Evolutionary conservation across 805 yeast genomes (phyloP).

Genomic region (Metschnikowia colocasiae): DNA sequence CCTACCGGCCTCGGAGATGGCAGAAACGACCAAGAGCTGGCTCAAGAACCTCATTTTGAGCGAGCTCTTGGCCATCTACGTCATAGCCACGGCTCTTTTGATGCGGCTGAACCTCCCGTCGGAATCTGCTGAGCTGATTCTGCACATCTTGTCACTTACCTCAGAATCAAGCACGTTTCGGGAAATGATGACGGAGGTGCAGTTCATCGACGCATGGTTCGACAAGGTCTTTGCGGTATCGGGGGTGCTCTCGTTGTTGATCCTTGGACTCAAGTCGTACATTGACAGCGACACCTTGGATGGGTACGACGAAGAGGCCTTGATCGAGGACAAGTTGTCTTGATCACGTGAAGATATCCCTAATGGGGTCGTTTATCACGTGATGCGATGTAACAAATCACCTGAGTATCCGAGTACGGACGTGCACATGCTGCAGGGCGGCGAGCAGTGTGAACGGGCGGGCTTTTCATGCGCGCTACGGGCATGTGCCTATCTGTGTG

Average conservation of each 20-base stretch:
- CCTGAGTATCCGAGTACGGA: neutral
- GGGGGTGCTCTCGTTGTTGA: conserved; percentile 31
- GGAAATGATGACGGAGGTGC: conserved; percentile 33
- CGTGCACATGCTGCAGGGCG: conserved; percentile 1
- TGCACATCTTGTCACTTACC: conserved; percentile 34
- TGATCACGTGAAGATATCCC: neutral
- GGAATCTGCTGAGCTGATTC: conserved; percentile 39
- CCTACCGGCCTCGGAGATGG: conserved; percentile 24
- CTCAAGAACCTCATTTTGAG: conserved; percentile 36
- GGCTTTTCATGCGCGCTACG: neutral
- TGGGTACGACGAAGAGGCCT: conserved; percentile 34
- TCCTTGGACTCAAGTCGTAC: conserved; percentile 20
- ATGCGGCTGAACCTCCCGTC: conserved; percentile 47
- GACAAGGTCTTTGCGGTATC: conserved; percentile 48
- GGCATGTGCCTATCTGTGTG: neutral
- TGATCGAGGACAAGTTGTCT: conserved; percentile 23
- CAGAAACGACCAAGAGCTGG: conserved; percentile 24
- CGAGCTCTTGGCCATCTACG: conserved; percentile 49
- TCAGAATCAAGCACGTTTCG: conserved; percentile 15
- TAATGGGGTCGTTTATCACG: no score
- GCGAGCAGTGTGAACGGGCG: no score
- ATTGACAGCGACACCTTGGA: conserved; percentile 20
- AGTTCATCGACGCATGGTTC: conserved; percentile 49
- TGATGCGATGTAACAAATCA: neutral
- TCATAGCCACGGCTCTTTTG: conserved; percentile 49